Evolutionary conservation across 495 filamentous ascomycete species (phyloP).

Genomic region (Podospora bellae-mahoneyi): DNA sequence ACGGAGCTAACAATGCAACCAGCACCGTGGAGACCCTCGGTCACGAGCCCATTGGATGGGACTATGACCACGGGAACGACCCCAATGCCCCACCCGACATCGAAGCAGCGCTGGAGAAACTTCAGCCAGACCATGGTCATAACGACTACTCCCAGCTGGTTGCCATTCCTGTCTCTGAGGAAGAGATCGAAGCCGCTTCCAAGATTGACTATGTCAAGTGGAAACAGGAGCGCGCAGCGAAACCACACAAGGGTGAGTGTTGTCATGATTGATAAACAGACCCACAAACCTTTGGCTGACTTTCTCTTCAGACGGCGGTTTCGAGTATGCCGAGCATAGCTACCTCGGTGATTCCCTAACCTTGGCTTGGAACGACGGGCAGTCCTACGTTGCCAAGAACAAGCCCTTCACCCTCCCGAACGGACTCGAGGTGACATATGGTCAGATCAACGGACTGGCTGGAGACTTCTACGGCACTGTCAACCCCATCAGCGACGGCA

Average conservation of each 20-base stretch:
- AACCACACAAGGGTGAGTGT: neutral
- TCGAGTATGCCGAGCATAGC: conserved; percentile 4
- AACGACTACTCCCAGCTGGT: conserved; percentile 6
- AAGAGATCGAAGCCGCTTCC: neutral
- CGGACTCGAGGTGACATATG: conserved; percentile 22
- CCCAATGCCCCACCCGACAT: conserved; percentile 1
- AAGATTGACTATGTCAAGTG: conserved; percentile 7
- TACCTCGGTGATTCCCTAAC: conserved; percentile 2
- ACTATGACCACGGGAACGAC: neutral
- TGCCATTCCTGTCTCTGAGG: neutral
- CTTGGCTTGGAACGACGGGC: neutral
- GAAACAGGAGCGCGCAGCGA: neutral
- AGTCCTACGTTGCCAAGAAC: neutral
- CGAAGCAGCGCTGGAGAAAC: neutral
- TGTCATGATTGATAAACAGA: neutral
- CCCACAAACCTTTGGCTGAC: neutral
- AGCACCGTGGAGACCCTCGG: neutral
- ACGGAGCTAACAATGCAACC: neutral
- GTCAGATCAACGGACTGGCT: conserved; percentile 25
- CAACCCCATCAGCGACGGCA: conserved; percentile 19
- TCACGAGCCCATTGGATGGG: conserved; percentile 1
- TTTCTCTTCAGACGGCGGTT: neutral
- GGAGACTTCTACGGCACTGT: conserved; percentile 24
- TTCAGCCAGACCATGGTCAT: conserved; percentile 1
- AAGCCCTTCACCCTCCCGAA: conserved; percentile 15